phyloP scores from a whole-genome alignment of 306 rosid species.

The Cucurbita moschata region DNA sequence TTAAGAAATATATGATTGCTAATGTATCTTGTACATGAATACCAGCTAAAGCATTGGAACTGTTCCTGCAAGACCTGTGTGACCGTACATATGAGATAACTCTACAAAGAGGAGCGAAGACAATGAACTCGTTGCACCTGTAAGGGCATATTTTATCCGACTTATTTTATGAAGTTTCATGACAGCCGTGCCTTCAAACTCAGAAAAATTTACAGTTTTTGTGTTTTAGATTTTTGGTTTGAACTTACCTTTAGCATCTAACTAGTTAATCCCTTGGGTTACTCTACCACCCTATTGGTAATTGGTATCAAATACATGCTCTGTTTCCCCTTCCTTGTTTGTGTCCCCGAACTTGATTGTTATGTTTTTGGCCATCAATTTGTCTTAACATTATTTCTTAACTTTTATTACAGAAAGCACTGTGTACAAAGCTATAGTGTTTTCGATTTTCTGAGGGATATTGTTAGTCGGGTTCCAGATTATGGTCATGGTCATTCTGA shows the following conservation, averaged over 20 bases:
- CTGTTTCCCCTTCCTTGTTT: background rate
- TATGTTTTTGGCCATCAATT: background rate
- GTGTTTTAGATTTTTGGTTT: background rate
- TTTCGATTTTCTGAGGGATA: conserved; percentile 84
- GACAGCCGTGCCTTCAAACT: background rate
- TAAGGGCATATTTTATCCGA: conserved; percentile 25
- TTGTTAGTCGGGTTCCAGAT: conserved; percentile 85
- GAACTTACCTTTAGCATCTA: background rate
- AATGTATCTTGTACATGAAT: conserved; percentile 12
- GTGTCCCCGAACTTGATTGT: background rate
- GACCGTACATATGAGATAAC: conserved; percentile 91
- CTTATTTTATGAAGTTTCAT: background rate
- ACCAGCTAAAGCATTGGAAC: conserved; percentile 88
- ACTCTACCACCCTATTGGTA: background rate
- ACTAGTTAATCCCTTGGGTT: background rate
- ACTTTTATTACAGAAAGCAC: conserved; percentile 62
- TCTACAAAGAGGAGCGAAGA: conserved; percentile 93
- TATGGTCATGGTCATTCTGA: conserved; percentile 85
- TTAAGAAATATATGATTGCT: background rate
- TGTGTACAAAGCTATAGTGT: conserved; percentile 92
- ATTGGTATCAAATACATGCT: background rate
- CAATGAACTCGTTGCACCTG: conserved; percentile 92
- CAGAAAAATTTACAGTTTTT: background rate
- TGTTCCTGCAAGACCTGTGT: conserved; percentile 95
- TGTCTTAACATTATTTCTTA: conserved; percentile 7